A percentile compares a stretch with the other conserved stretches of the same genome.
Evolutionary conservation across 1,284 basidiomycete species (phyloP).

Genomic region (Marasmius tenuissimus): DNA sequence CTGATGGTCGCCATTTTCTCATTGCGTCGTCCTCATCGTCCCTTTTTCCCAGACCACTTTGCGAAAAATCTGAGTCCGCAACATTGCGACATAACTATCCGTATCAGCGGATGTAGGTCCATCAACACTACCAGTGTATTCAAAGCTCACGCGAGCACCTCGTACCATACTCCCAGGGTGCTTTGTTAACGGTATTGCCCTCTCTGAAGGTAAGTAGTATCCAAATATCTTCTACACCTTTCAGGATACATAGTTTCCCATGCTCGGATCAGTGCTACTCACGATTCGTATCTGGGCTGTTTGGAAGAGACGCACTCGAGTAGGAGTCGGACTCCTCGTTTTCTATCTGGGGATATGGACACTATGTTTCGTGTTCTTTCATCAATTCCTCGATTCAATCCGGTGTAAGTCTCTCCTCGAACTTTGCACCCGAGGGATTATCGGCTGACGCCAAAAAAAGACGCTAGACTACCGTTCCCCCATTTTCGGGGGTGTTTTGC

Average conservation of each 20-base stretch:
- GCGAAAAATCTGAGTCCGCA: neutral
- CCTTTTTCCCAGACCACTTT: neutral
- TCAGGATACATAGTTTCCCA: neutral
- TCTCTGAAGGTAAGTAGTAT: neutral
- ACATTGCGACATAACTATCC: neutral
- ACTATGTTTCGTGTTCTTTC: neutral
- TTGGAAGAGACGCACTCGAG: neutral
- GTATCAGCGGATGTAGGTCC: neutral
- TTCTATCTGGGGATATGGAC: neutral
- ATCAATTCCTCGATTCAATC: neutral
- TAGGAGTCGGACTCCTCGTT: neutral
- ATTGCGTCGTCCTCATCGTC: neutral
- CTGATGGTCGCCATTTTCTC: neutral
- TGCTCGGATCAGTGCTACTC: neutral
- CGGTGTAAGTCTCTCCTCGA: neutral
- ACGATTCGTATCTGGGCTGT: neutral
- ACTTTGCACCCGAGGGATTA: too few species aligned
- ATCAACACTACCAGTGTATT: neutral
- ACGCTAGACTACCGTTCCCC: neutral
- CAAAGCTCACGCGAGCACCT: neutral
- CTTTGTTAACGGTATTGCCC: neutral
- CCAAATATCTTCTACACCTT: neutral
- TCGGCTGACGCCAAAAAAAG: too few species aligned
- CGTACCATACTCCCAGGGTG: neutral
- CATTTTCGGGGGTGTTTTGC: neutral